Evolutionary conservation across 371 early-diverging fungal genomes (phyloP), one percentile per base, ranked within the genome.

Genomic region (Smittium mucronatum): DNA sequence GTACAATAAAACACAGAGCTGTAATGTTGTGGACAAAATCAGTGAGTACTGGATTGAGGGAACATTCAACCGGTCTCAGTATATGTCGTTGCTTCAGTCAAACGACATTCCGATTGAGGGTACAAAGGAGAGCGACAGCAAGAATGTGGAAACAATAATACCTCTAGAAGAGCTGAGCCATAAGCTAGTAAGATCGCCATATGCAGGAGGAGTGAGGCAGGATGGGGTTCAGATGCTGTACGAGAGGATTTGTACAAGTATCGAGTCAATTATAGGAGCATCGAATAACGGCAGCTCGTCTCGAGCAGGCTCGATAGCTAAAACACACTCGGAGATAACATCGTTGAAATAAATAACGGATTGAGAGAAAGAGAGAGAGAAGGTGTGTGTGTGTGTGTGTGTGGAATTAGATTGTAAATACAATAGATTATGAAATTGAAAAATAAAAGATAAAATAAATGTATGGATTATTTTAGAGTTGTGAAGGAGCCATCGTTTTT

Each of bases 401-500:
- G n/a, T n/a, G n/a, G n/a, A n/a, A n/a, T n/a, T n/a, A n/a, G n/a
- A n/a, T n/a, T n/a, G n/a, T n/a, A n/a, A n/a, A n/a, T n/a, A n/a
- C n/a, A n/a, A n/a, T n/a, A n/a, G n/a, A n/a, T n/a, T n/a, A n/a
- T n/a, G n/a, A n/a, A n/a, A n/a, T n/a, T n/a, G n/a, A n/a, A n/a
- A n/a, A n/a, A n/a, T n/a, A n/a, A n/a, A n/a, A n/a, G n/a, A n/a
- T n/a, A n/a, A n/a, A n/a, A n/a, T 47, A 47, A 11, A 11, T 59
- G 26, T 59, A 21, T 59, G 5, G 11, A 59, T 59, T 8, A 59
- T 28, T n/a, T 59, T 59, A n/a, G n/a, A 29, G 21, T 28, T 59
- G 71, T 72, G 60, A 47, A 47, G 21, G 47, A 11, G 5, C 70
- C 71, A 64, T 86, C 76, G 58, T 84, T 87, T 36, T 86, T 80